These are phyloP conservation scores for Colletotrichum gigasporum DNA, from an alignment of 2,329 filamentous ascomycete species.

Conservation along the genomic window DNA sequence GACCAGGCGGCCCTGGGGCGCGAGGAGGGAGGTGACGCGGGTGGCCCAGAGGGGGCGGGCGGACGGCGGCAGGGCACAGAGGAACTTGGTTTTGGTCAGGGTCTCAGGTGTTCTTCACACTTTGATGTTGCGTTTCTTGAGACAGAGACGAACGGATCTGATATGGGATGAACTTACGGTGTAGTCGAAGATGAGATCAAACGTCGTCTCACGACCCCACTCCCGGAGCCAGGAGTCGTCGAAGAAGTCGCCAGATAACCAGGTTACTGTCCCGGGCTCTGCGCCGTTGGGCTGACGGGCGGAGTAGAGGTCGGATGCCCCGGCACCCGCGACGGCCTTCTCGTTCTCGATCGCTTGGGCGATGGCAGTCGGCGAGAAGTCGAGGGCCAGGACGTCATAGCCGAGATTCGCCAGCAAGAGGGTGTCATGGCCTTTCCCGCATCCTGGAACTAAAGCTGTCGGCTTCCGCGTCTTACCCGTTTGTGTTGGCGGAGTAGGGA, in stretches of 20 bases:
- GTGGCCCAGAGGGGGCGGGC: slow-evolving; percentile 63
- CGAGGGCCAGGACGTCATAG: slow-evolving; percentile 81
- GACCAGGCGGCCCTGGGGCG: slow-evolving; percentile 59
- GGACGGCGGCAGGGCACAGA: slow-evolving; percentile 67
- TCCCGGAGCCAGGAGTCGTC: slow-evolving; percentile 63
- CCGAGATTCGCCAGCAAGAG: slow-evolving; percentile 78
- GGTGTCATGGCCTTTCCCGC: slow-evolving; percentile 84
- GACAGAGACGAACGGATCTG: background rate
- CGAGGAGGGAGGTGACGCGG: slow-evolving; percentile 60
- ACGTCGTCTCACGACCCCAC: slow-evolving; percentile 54
- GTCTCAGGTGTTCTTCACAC: background rate
- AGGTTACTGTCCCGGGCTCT: slow-evolving; percentile 61
- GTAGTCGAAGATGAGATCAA: slow-evolving; percentile 75
- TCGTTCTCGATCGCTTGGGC: slow-evolving; percentile 57
- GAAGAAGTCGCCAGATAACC: slow-evolving; percentile 75
- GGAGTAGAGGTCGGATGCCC: slow-evolving; percentile 54
- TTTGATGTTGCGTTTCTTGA: no score
- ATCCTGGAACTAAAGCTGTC: slow-evolving; percentile 79
- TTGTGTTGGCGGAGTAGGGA: slow-evolving; percentile 35
- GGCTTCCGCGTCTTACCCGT: no score
- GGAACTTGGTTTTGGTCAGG: slow-evolving; percentile 56
- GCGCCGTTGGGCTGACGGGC: slow-evolving; percentile 45
- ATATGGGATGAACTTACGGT: slow-evolving; percentile 54
- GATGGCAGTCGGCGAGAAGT: slow-evolving; percentile 64
- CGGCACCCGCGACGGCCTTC: slow-evolving; percentile 42